Evolutionary conservation across 805 yeast species (phyloP).

Genomic region (Schwanniomyces yamadae): DNA sequence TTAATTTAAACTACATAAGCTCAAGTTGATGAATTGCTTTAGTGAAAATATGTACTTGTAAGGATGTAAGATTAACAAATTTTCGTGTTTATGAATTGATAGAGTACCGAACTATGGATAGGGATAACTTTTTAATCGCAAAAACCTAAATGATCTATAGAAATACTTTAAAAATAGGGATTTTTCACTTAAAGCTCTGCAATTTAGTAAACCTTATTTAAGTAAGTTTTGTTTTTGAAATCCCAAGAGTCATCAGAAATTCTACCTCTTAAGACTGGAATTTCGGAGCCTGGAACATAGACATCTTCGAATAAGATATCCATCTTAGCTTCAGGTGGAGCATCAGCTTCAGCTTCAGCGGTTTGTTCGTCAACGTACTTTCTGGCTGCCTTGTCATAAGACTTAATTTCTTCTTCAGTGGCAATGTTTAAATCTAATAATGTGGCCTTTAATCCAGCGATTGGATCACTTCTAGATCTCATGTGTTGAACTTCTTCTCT

Average conservation of each 20-base stretch:
- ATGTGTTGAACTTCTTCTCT: conserved; percentile 99
- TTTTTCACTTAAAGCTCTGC: too few species aligned
- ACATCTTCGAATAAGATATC: conserved; percentile 95
- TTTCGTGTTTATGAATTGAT: conserved; percentile 3
- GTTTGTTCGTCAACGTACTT: conserved; percentile 92
- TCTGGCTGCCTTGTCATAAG: conserved; percentile 95
- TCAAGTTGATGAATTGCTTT: too few species aligned
- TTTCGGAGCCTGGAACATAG: conserved; percentile 91
- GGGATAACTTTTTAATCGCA: neutral
- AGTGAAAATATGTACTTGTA: neutral
- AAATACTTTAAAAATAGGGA: too few species aligned
- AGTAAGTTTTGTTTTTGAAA: conserved; percentile 52
- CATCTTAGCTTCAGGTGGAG: conserved; percentile 95
- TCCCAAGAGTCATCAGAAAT: conserved; percentile 94
- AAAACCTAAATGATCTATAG: conserved; percentile 2
- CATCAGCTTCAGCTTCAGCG: conserved; percentile 87
- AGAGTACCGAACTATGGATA: neutral
- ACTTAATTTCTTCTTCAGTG: conserved; percentile 90
- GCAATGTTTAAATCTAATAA: conserved; percentile 82
- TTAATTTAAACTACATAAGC: neutral
- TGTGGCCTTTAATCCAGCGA: conserved; percentile 90
- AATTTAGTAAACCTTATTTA: conserved; percentile 45
- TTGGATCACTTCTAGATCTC: conserved; percentile 98
- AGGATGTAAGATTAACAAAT: conserved; percentile 1
- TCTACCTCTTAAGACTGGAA: conserved; percentile 93